phyloP scores from a whole-genome alignment of 1,284 basidiomycete species.

The Phlebopus sp. region DNA sequence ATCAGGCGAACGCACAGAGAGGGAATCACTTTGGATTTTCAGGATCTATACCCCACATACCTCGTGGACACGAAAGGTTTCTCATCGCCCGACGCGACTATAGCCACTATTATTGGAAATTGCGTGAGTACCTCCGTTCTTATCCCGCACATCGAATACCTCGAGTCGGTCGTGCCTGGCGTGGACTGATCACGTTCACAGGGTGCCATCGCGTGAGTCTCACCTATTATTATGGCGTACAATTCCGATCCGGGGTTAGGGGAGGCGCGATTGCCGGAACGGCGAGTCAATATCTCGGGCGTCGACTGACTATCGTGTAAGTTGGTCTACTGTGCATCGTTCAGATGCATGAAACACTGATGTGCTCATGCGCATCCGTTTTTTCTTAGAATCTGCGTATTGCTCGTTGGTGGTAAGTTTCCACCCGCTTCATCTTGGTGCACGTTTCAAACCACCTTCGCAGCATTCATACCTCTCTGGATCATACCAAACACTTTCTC shows the following conservation, averaged over 20 bases:
- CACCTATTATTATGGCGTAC: conserved; percentile 7
- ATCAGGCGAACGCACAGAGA: not conserved
- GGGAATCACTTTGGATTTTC: not conserved
- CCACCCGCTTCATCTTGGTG: conserved; percentile 13
- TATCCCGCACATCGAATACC: no score
- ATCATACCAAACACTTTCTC: conserved; percentile 70
- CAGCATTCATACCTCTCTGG: conserved; percentile 80
- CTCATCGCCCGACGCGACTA: conserved; percentile 58
- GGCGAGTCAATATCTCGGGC: conserved; percentile 81
- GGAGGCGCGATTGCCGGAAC: conserved; percentile 82
- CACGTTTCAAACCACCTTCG: conserved; percentile 5
- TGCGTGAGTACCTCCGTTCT: conserved; percentile 53
- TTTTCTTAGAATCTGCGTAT: conserved; percentile 49
- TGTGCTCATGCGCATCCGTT: no score
- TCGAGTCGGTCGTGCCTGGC: not conserved
- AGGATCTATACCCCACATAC: conserved; percentile 82
- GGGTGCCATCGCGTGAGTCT: conserved; percentile 68
- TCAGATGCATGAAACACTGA: no score
- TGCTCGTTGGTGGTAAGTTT: conserved; percentile 44
- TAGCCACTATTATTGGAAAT: conserved; percentile 91
- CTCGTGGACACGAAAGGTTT: conserved; percentile 63
- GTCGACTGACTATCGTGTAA: conserved; percentile 82
- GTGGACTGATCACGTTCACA: conserved; percentile 32
- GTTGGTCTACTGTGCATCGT: conserved; percentile 29
- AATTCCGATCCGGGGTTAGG: conserved; percentile 31